Conservation (phyloP, 345 rosid species). For the Angophora floribunda region DNA sequence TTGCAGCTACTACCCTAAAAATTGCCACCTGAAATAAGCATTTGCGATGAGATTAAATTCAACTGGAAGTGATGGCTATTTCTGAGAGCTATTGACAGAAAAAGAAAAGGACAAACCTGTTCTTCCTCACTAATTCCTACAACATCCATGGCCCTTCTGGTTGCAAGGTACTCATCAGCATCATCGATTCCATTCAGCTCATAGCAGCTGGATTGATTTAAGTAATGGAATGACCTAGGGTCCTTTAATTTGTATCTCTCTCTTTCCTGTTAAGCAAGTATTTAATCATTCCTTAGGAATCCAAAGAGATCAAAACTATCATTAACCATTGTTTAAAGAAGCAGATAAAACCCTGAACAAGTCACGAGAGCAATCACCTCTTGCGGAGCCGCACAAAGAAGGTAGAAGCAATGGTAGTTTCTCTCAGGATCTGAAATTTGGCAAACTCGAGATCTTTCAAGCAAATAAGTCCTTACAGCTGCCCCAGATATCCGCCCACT, state of each 20-base stretch:
- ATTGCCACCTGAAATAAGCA: slow-evolving; percentile 69
- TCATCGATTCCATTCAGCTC: slow-evolving; percentile 84
- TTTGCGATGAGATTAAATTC: slow-evolving; percentile 5
- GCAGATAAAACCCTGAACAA: not conserved
- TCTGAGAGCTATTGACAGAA: slow-evolving; percentile 1
- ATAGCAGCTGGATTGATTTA: slow-evolving; percentile 85
- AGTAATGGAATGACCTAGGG: slow-evolving; percentile 73
- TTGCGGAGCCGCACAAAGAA: slow-evolving; percentile 92
- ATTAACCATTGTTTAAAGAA: not conserved
- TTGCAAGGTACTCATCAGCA: slow-evolving; percentile 85
- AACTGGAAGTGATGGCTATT: not conserved
- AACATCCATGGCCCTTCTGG: slow-evolving; percentile 97
- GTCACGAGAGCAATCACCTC: slow-evolving; percentile 48
- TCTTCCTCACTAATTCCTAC: slow-evolving; percentile 98
- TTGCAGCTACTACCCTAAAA: slow-evolving; percentile 93
- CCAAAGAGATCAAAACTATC: not conserved
- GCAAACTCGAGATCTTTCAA: slow-evolving; percentile 99
- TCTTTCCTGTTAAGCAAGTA: slow-evolving; percentile 38
- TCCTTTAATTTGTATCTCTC: slow-evolving; percentile 71
- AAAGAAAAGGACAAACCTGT: slow-evolving; percentile 47
- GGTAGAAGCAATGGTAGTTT: slow-evolving; percentile 96
- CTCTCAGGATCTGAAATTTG: slow-evolving; percentile 98
- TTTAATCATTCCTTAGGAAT: not conserved
- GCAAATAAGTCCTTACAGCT: slow-evolving; percentile 90
- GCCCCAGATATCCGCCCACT: slow-evolving; percentile 99